These are phyloP conservation scores for Cytospora chrysosperma DNA, from an alignment of 2,329 filamentous ascomycete genomes.

Conservation along the genomic window DNA sequence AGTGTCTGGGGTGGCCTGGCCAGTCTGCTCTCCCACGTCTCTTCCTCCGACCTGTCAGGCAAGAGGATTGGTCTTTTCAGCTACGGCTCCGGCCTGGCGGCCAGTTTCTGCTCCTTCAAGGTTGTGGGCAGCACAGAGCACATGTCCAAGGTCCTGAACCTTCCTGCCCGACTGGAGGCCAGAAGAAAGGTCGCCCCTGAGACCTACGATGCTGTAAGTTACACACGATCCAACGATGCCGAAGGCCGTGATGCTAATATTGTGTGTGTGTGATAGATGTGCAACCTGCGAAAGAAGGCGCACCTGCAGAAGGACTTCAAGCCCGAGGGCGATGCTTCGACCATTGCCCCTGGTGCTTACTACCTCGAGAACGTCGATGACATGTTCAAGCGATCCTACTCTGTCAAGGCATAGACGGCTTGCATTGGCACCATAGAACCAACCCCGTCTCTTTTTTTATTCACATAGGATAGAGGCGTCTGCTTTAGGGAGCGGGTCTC, in stretches of 20 bases:
- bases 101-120: slow-evolving; percentile 72
- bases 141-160: slow-evolving; percentile 67
- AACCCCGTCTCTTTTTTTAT: slow-evolving; percentile 12
- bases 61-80: slow-evolving; percentile 77
- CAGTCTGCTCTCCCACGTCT: slow-evolving; percentile 64
- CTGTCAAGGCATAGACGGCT: slow-evolving; percentile 63
- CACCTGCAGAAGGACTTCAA: slow-evolving; percentile 79
- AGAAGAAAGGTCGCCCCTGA: slow-evolving; percentile 67
- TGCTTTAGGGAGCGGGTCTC: slow-evolving; percentile 37
- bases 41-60: slow-evolving; percentile 62
- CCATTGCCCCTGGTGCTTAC: slow-evolving; percentile 67
- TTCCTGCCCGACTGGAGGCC: slow-evolving; percentile 65
- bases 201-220: slow-evolving; percentile 70
- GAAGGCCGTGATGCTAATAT: neutral
- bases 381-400: slow-evolving; percentile 81
- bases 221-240: neutral
- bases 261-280: slow-evolving; percentile 58
- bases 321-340: slow-evolving; percentile 66
- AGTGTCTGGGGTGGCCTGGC: slow-evolving; percentile 77
- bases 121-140: slow-evolving; percentile 67
- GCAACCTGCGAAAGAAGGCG: slow-evolving; percentile 76
- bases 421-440: slow-evolving; percentile 4
- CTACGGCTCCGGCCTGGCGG: slow-evolving; percentile 73
- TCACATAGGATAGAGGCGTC: slow-evolving; percentile 24
- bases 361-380: slow-evolving; percentile 80